Conservation (phyloP, 2,329 filamentous ascomycete genomes). For the Fusarium sp. region DNA sequence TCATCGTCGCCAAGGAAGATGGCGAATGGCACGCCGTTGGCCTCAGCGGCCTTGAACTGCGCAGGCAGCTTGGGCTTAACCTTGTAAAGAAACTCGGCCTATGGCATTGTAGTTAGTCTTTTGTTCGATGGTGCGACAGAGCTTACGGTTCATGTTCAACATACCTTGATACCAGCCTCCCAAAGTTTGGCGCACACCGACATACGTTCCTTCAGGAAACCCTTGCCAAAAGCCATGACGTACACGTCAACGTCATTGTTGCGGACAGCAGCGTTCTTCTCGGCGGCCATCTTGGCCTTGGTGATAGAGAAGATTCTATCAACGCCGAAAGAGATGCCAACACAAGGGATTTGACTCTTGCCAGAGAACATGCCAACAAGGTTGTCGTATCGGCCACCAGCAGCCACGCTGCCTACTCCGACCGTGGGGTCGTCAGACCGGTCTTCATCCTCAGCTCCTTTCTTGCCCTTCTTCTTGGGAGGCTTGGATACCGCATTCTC, state of each 20-base stretch:
- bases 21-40: slow-evolving; percentile 82
- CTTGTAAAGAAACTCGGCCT: slow-evolving; percentile 90
- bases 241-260: slow-evolving; percentile 87
- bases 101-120: slow-evolving; percentile 31
- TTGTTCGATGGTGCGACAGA: slow-evolving; percentile 19
- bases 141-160: slow-evolving; percentile 26
- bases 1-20: slow-evolving; percentile 95
- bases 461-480: slow-evolving; percentile 64
- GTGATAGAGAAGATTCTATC: slow-evolving; percentile 96
- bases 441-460: slow-evolving; percentile 70
- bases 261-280: slow-evolving; percentile 63
- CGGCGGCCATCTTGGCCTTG: slow-evolving; percentile 76
- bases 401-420: slow-evolving; percentile 88
- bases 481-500: slow-evolving; percentile 54
- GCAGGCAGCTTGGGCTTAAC: slow-evolving; percentile 87
- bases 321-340: slow-evolving; percentile 86
- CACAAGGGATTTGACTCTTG: slow-evolving; percentile 78
- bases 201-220: slow-evolving; percentile 88
- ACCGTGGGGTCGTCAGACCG: slow-evolving; percentile 82
- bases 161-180: slow-evolving; percentile 86
- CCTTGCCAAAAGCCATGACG: slow-evolving; percentile 95
- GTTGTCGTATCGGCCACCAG: slow-evolving; percentile 91
- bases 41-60: slow-evolving; percentile 93
- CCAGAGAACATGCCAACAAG: slow-evolving; percentile 94
- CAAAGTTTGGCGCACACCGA: slow-evolving; percentile 80